Conservation (phyloP, 345 rosid species). For the Carallia pectinifolia region DNA sequence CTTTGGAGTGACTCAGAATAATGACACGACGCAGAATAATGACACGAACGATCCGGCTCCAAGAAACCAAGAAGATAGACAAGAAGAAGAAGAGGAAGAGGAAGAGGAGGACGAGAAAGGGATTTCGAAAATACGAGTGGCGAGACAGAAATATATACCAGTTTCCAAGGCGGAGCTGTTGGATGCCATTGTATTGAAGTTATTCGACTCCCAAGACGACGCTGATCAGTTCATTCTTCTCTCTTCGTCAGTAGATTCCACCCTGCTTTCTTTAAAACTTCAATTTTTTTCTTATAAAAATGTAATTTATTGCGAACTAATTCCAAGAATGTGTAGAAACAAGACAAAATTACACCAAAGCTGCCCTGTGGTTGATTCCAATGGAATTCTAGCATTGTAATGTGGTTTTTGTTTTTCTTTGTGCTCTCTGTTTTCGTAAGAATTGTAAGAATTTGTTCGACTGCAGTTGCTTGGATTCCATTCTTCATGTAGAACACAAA, state of each 20-base stretch:
- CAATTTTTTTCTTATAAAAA: not conserved
- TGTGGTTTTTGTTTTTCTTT: not conserved
- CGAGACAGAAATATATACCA: constrained; percentile 70
- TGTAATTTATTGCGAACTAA: too few species aligned
- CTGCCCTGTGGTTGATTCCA: too few species aligned
- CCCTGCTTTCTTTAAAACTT: too few species aligned
- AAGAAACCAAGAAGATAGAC: not conserved
- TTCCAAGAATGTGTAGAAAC: too few species aligned
- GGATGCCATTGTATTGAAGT: constrained; percentile 47
- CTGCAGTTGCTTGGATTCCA: constrained; percentile 74
- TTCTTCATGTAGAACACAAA: constrained; percentile 90
- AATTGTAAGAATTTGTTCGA: constrained; percentile 7
- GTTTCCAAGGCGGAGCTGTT: constrained; percentile 73
- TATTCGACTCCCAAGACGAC: constrained; percentile 52
- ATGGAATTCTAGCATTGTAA: too few species aligned
- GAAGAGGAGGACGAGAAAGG: constrained; percentile 45
- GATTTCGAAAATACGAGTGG: constrained; percentile 63
- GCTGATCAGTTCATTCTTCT: constrained; percentile 58
- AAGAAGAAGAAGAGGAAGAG: constrained; percentile 22
- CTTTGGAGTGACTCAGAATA: constrained; percentile 5
- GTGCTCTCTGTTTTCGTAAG: not conserved
- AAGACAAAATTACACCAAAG: too few species aligned
- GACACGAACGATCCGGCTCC: not conserved
- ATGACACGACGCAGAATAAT: not conserved
- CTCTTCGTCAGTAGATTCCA: constrained; percentile 52